Evolutionary conservation across 768 basidiomycete species (phyloP).

Genomic region (Mycena epipterygia): DNA sequence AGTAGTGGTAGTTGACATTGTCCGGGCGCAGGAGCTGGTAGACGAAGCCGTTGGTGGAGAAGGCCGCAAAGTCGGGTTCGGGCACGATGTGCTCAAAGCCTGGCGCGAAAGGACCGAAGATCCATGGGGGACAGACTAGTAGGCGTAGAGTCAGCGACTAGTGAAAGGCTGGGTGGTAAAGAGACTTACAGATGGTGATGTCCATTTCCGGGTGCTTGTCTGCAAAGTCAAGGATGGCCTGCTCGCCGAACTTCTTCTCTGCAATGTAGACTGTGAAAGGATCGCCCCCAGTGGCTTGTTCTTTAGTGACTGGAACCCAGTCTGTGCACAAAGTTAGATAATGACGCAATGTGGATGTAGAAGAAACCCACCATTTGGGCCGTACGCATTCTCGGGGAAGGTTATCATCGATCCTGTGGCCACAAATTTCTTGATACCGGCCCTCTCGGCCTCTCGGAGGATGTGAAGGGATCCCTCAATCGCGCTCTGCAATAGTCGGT

Average conservation of each 20-base stretch:
- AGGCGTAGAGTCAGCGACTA: not conserved
- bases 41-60: constrained; percentile 32
- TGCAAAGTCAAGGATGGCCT: constrained; percentile 29
- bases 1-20: constrained; percentile 24
- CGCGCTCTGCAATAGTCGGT: constrained; percentile 35
- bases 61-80: constrained; percentile 27
- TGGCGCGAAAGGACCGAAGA: constrained; percentile 44
- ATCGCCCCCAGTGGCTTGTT: constrained; percentile 27
- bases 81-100: constrained; percentile 37
- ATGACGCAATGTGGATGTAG: not conserved
- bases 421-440: constrained; percentile 41
- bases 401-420: constrained; percentile 40
- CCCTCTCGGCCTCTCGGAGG: constrained; percentile 40
- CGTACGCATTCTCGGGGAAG: constrained; percentile 15
- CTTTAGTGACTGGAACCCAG: constrained; percentile 28
- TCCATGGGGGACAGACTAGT: constrained; percentile 37
- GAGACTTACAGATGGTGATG: constrained; percentile 24
- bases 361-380: constrained; percentile 23
- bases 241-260: constrained; percentile 32
- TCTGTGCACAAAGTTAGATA: not conserved
- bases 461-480: constrained; percentile 45
- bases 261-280: constrained; percentile 13
- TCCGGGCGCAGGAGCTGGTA: constrained; percentile 31
- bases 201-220: constrained; percentile 38
- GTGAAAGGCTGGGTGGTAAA: not conserved